Percentiles rank a stretch among this genome's conserved stretches.
Conservation (phyloP, 352 stramenopile genomes). For the Globisporangium emineosum region DNA sequence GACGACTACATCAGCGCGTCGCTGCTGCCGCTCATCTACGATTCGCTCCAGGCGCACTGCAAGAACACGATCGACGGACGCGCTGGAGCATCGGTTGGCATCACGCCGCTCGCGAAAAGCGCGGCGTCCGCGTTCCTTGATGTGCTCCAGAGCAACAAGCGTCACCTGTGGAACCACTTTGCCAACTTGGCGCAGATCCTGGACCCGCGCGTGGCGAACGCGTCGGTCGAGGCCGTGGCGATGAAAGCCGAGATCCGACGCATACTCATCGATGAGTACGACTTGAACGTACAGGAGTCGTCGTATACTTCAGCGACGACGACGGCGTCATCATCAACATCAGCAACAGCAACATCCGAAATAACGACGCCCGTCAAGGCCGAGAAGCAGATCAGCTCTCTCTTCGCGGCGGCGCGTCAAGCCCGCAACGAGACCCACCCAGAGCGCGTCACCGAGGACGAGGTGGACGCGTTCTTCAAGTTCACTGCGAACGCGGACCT, state of each 20-base stretch:
- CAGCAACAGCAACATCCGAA: neutral
- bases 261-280: slow-evolving; percentile 7
- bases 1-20: slow-evolving; percentile 12
- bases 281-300: slow-evolving; percentile 6
- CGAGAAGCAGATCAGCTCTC: slow-evolving; percentile 10
- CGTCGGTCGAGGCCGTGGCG: slow-evolving; percentile 6
- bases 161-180: slow-evolving; percentile 6
- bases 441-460: slow-evolving; percentile 12
- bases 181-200: slow-evolving; percentile 15
- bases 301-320: neutral
- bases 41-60: slow-evolving; percentile 16
- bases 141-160: slow-evolving; percentile 2
- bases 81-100: neutral
- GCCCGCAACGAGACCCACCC: slow-evolving; percentile 11
- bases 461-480: slow-evolving; percentile 17
- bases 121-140: slow-evolving; percentile 5
- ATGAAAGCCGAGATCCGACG: slow-evolving; percentile 12
- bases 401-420: slow-evolving; percentile 11
- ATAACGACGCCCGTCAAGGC: neutral
- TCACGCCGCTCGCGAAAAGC: neutral
- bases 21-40: slow-evolving; percentile 15
- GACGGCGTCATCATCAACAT: neutral
- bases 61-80: slow-evolving; percentile 10
- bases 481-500: slow-evolving; percentile 13
- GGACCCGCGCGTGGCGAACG: slow-evolving; percentile 14